Evolutionary conservation across 2,329 filamentous ascomycete species (phyloP), one percentile per base, ranked within the genome.

Genomic region (Colletotrichum tofieldiae): DNA sequence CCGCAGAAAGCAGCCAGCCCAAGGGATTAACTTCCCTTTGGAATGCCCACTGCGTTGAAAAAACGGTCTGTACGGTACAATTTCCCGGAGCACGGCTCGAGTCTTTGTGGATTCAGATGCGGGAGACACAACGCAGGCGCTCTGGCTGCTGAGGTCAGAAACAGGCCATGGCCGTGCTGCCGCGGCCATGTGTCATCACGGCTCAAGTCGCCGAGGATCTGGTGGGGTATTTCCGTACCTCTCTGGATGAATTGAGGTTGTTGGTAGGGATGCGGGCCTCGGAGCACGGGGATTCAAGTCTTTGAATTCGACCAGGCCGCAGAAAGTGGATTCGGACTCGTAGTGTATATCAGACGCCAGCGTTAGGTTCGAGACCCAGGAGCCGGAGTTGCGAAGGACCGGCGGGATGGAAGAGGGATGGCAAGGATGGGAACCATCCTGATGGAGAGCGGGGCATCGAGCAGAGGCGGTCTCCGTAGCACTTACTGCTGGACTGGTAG

Each of bases 81-180:
- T 9, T 23, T 23, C 12, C 29, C 23, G n/a, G 26, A 20, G 23
- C 16, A 39, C 37, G 43, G 7, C 8, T 18, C 29, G 35, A n/a
- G 29, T 16, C 26, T 26, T n/a, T n/a, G 47, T 45, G 39, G 11
- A 39, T 12, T 59, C 23, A 12, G 37, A 59, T 23, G 26, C 35
- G 54, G 54, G 29, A 45, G 63, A 47, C 39, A 35, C 20, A 32
- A n/a, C 49, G 26, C 45, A 51, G 59, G 18, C 29, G n/a, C 45
- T 23, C 58, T 29, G 32, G 60, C 62, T 54, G 54, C 62, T 60
- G 54, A 54, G 62, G 62, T 54, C 62, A 66, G 54, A 66, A 60
- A 66, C 52, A 52, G 45, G 32, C 61, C 45, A 23, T 66, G 67
- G n/a, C 60, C 43, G 39, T 59, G 67, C 52, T 37, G 47, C 23